Evolutionary conservation across 192 early-diverging fungal species (phyloP), one percentile per base, ranked within the genome.

Genomic region (Podila minutissima): DNA sequence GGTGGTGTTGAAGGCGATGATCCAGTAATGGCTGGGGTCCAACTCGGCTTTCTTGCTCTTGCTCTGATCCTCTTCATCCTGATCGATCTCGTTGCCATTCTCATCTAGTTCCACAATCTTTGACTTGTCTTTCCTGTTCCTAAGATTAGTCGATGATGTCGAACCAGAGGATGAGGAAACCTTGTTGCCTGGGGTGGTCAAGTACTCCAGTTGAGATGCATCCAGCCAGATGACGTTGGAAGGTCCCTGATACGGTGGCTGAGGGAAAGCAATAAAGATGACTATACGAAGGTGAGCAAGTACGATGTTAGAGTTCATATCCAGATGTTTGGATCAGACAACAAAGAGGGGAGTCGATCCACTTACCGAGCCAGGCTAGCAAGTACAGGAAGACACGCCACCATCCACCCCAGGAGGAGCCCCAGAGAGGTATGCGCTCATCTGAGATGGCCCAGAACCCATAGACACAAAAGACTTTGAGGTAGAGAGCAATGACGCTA

Each of bases 231-330:
- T 60, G 38, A 87, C 78, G 29, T 85, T 85, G 35, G 88, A 77
- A 5, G 86, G 83, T 7, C 88, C 88, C 41, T 76, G 85, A 46
- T 89, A 89, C 48, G 83, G 68, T 9, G 88, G 88, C 65, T 89
- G 88, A 37, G 88, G 86, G 22, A 89, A 74, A 26, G 71, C 64
- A 24, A 62, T 55, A 49, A 85, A 85, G 20, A 85, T 28, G 20
- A 26, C 84, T 85, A 77, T 57, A 78, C 20, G 4, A 29, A 58
- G 12, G 50, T 31, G 29, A 15, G 10, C 62, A n/a, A 71, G 38
- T 51, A 53, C 17, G 50, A 12, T 51, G 10, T 5, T 53, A 20
- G 15, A 22, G 58, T 3, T 50, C 29, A 4, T n/a, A 15, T 22
- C 20, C 50, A 51, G 22, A 26, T 22, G 53, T 55, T 7, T 26